These are phyloP conservation scores for Jatropha curcas DNA, from an alignment of 345 rosid species.

Conservation along the genomic window DNA sequence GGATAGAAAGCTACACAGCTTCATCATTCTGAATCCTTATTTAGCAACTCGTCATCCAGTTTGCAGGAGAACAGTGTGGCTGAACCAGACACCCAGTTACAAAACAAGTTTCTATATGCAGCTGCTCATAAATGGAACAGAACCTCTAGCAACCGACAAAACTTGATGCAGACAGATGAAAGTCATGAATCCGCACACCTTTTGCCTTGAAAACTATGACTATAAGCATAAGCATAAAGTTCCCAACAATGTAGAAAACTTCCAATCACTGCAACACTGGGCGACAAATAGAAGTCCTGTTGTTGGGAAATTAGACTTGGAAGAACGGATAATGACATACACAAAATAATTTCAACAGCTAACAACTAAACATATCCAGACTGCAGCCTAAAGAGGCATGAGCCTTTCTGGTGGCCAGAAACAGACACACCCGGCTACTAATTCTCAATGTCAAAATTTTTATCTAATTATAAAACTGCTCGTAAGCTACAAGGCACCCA, in stretches of 20 bases:
- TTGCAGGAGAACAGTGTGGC: slow-evolving; percentile 17
- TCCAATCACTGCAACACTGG: slow-evolving; percentile 2
- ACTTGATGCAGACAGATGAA: slow-evolving; percentile 11
- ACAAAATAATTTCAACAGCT: slow-evolving; percentile 13
- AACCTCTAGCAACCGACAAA: slow-evolving; percentile 26
- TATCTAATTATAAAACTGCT: slow-evolving; percentile 11
- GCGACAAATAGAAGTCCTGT: background rate
- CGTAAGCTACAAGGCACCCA: slow-evolving; percentile 25
- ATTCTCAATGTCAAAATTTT: slow-evolving; percentile 19
- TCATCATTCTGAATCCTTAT: slow-evolving; percentile 11
- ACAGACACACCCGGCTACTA: slow-evolving; percentile 17
- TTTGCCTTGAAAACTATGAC: background rate
- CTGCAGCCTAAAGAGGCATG: slow-evolving; percentile 8
- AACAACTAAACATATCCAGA: slow-evolving; percentile 5
- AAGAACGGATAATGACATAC: background rate
- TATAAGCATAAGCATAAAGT: background rate
- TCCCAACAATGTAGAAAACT: background rate
- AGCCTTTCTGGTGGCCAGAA: slow-evolving; percentile 19
- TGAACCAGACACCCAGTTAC: background rate
- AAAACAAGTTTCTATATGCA: background rate
- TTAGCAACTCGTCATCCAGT: slow-evolving; percentile 17
- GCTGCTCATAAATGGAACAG: slow-evolving; percentile 5
- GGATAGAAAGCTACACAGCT: slow-evolving; percentile 5
- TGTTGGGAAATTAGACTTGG: background rate
- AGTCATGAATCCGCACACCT: background rate